Evolutionary conservation across 1,139 yeast genomes (phyloP).

Genomic region (Sugiyamaella neomexicana): DNA sequence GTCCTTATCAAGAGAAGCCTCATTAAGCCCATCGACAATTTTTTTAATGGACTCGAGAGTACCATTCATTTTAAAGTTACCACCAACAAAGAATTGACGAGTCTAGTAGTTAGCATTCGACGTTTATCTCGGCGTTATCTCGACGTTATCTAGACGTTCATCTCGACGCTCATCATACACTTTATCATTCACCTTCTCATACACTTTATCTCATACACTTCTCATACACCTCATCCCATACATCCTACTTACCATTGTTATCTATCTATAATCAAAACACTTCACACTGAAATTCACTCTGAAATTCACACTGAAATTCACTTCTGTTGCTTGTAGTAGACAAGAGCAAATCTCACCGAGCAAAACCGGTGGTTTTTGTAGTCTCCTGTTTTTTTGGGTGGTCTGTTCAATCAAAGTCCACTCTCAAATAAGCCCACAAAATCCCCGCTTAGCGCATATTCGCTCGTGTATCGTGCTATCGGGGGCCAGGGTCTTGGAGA

Average conservation of each 20-base stretch:
- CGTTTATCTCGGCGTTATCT: too few species aligned
- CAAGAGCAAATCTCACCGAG: not conserved
- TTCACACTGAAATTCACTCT: too few species aligned
- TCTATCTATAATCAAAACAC: too few species aligned
- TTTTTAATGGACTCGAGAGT: constrained; percentile 78
- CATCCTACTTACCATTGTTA: constrained; percentile 6
- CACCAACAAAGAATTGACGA: constrained; percentile 92
- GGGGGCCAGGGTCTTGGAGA: not conserved
- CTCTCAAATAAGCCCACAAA: not conserved
- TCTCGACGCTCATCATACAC: too few species aligned
- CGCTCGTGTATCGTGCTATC: not conserved
- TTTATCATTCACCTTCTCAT: too few species aligned
- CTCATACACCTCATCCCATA: too few species aligned
- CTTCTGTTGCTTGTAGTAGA: too few species aligned
- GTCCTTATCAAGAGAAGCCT: constrained; percentile 67
- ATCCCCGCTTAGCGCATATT: not conserved
- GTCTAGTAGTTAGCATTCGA: constrained; percentile 51
- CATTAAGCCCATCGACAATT: constrained; percentile 81
- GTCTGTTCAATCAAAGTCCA: not conserved
- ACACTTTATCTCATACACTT: too few species aligned
- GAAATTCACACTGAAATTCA: too few species aligned
- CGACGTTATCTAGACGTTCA: too few species aligned
- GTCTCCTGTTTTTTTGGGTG: not conserved
- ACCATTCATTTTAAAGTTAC: constrained; percentile 99
- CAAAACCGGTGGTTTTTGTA: not conserved